These are phyloP conservation scores for Neopestalotiopsis clavispora DNA, from an alignment of 2,329 filamentous ascomycete species.

Conservation along the genomic window DNA sequence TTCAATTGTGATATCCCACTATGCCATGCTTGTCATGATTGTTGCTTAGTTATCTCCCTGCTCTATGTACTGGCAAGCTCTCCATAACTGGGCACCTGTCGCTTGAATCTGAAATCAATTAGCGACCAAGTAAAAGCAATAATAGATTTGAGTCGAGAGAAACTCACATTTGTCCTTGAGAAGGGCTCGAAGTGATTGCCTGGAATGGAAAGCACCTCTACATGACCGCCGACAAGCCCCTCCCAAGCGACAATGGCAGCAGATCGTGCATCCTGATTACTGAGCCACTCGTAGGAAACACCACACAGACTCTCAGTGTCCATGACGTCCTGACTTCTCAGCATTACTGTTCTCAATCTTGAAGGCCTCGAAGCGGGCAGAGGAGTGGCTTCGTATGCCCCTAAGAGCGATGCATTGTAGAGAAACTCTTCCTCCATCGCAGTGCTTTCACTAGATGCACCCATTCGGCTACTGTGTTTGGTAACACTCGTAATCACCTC, in stretches of 20 bases:
- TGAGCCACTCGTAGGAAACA: constrained; percentile 29
- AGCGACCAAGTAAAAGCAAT: neutral
- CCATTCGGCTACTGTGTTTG: neutral
- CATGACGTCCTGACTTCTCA: constrained; percentile 20
- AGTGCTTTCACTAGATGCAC: neutral
- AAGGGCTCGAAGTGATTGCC: constrained; percentile 20
- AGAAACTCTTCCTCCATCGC: constrained; percentile 18
- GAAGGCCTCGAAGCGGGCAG: neutral
- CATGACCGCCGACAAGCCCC: constrained; percentile 5
- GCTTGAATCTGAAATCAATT: constrained; percentile 12
- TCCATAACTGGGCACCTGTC: constrained; percentile 16
- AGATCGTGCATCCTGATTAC: constrained; percentile 8
- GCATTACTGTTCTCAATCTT: constrained; percentile 15
- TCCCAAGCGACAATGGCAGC: constrained; percentile 11
- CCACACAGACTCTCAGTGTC: constrained; percentile 25
- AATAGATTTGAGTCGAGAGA: neutral
- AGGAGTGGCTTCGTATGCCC: constrained; percentile 13
- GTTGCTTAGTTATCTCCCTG: too few species aligned
- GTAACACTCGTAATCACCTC: constrained; percentile 19
- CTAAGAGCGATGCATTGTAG: constrained; percentile 22
- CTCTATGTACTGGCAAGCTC: constrained; percentile 14
- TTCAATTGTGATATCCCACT: too few species aligned
- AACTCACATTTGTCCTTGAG: constrained; percentile 7
- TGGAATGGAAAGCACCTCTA: constrained; percentile 12
- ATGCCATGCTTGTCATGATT: too few species aligned